Base-by-base conservation (phyloP, 164 flowering plant genomes). In the Annona squamosa region DNA sequence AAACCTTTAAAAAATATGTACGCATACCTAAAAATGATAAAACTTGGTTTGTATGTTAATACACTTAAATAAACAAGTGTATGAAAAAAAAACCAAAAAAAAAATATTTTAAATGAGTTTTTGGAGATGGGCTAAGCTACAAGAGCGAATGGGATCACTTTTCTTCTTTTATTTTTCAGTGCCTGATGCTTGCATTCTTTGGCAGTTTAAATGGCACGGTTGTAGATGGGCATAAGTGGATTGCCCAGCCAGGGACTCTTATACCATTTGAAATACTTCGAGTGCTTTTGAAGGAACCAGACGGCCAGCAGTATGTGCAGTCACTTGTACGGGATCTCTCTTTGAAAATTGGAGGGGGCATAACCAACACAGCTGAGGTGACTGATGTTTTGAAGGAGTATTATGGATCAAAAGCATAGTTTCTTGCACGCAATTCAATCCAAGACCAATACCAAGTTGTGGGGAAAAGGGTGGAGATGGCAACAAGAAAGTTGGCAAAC, bases 161-260 rank as follows among this genome's bases (percentile, higher is more conserved):
- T 72, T 72, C 18, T 0, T 45, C 37, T 46, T 69, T 42, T 19
- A 48, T 46, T n/a, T 69, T 59, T 26, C 7, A 2, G 45, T 9
- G 52, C 45, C 26, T 12, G 42, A 63, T 63, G 66, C 43, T 63
- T 19, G 42, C 5, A 63, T 18, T 46, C 9, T 52, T 52, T 68
- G 16, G 46, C 77, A 86, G 87, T 9, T 76, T 86, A 63, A 84
- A 86, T 72, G 85, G 87, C 71, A 9, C 42, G 67, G 70, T 72
- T 46, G 77, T 79, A 48, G 71, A 76, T 18, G 79, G 70, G 37
- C 7, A 4, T 13, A 73, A 17, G 67, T 78, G 75, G 86, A 1
- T 47, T 48, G 89, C 79, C 48, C 75, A 70, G 69, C 85, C 87
- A 46, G 87, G 86, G 57, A 77, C 84, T 44, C 70, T 81, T 26